Conservation (phyloP, 371 early-diverging fungal genomes). For the Syncephalastrum contaminatum region DNA sequence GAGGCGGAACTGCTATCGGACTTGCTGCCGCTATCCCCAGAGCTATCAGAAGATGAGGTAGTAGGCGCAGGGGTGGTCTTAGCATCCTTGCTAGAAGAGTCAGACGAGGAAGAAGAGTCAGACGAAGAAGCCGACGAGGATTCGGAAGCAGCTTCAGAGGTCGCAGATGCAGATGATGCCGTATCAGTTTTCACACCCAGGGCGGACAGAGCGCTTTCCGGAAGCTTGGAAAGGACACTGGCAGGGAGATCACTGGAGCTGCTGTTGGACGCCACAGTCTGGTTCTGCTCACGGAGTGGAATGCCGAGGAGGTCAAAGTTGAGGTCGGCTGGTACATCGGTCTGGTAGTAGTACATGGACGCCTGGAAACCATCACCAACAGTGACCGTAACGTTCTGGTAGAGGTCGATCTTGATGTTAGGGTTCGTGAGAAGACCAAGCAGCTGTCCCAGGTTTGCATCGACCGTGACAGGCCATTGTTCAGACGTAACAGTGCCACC, state of each 20-base stretch:
- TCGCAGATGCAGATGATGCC: too few species aligned
- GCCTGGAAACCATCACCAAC: conserved; percentile 39
- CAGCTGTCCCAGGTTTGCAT: conserved; percentile 12
- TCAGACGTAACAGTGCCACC: conserved; percentile 19
- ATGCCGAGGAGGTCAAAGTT: conserved; percentile 6
- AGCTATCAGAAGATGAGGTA: too few species aligned
- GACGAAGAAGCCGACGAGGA: too few species aligned
- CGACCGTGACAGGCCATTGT: conserved; percentile 19
- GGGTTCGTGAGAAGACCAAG: conserved; percentile 10
- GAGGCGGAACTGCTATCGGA: too few species aligned
- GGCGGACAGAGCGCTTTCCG: conserved; percentile 4
- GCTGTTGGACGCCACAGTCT: too few species aligned
- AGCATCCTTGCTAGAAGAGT: too few species aligned
- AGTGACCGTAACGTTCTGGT: conserved; percentile 34
- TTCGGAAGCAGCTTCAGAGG: too few species aligned
- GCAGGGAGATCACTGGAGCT: too few species aligned
- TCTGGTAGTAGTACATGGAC: conserved; percentile 33
- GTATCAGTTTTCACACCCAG: not conserved
- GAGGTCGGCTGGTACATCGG: conserved; percentile 8
- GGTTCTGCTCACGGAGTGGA: not conserved
- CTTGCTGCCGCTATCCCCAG: too few species aligned
- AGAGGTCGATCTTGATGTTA: conserved; percentile 22
- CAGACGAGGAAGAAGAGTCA: too few species aligned
- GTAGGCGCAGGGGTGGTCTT: too few species aligned
- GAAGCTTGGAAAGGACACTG: not conserved